Conservation (phyloP, 2,329 filamentous ascomycete genomes). For the Colletotrichum limetticola region DNA sequence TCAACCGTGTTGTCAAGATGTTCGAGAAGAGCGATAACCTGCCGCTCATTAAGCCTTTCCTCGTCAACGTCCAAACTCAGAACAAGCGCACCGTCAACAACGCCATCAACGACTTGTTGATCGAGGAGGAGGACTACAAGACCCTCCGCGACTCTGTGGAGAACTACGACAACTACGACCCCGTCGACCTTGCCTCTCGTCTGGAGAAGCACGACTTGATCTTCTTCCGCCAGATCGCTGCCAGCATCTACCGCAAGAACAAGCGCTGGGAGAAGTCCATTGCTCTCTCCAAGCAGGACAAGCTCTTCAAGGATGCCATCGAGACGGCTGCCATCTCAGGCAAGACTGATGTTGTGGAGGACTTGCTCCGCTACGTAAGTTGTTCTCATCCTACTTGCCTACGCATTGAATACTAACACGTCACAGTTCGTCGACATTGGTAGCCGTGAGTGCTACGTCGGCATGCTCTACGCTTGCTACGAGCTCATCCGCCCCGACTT, state of each 20-base stretch:
- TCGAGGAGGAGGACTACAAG: constrained; percentile 99
- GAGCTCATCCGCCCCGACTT: constrained; percentile 94
- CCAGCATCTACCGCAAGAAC: constrained; percentile 99
- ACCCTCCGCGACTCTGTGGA: constrained; percentile 96
- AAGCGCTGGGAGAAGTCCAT: constrained; percentile 99
- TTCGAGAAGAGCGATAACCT: constrained; percentile 99
- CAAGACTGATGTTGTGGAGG: constrained; percentile 93
- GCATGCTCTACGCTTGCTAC: constrained; percentile 99
- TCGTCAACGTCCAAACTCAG: constrained; percentile 93
- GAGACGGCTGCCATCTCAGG: constrained; percentile 94
- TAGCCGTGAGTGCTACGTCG: constrained; percentile 99
- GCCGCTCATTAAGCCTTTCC: constrained; percentile 97
- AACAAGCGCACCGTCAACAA: constrained; percentile 99
- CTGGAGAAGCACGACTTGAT: constrained; percentile 98
- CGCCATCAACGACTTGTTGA: constrained; percentile 96
- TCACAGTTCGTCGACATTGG: constrained; percentile 96
- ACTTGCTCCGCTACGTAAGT: constrained; percentile 96
- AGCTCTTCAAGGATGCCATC: constrained; percentile 99
- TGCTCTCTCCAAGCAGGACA: constrained; percentile 96
- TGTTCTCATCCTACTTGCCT: not conserved
- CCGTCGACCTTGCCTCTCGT: constrained; percentile 88
- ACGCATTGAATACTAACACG: constrained; percentile 44
- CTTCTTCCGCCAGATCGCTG: constrained; percentile 99
- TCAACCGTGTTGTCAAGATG: constrained; percentile 99
- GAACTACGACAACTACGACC: constrained; percentile 99